Evolutionary conservation across 129 eudicot species (phyloP), one percentile per base, ranked within the genome.

Genomic region (Arctium minus): DNA sequence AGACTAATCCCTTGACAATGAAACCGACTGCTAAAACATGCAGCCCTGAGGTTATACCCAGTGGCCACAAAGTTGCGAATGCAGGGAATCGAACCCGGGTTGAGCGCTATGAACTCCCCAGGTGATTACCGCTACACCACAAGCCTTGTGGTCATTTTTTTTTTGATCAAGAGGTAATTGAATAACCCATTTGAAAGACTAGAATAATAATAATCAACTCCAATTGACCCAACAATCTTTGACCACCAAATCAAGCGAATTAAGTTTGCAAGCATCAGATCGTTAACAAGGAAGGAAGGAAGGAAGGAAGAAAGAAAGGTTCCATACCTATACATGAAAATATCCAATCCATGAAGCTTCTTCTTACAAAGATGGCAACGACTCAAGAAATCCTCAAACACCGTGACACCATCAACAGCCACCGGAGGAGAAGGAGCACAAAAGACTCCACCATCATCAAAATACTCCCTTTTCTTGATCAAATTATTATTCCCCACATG

Each of bases 271-370:
- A 46, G 44, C 70, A 71, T 5, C 5, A 38, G 46, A 22, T 22
- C 27, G 27, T 22, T 22, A 22, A 22, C 76, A 17, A 7, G 0
- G 9, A 18, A 65, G 30, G 12, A 39, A 76, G 22, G 35, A 10
- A n/a, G n/a, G n/a, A n/a, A n/a, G n/a, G n/a, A 29, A 38, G 7
- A 38, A 36, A 71, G 6, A 32, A 38, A 1, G 6, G 27, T 62
- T 40, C 17, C 82, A 81, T 87, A 93, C 97, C 97, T 93, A 85
- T 93, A 93, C 91, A 93, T 93, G 85, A 91, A 93, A 75, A 93
- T 89, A 80, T 93, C 95, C 90, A 93, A 85, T 11, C 97, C 97
- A 79, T 86, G 92, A 86, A 93, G 97, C 95, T 82, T 69, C 82
- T 93, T 93, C 90, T 86, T 84, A 83, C 95, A 93, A 65, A 91